phyloP scores from a whole-genome alignment of 257 asterid genomes.

The Agastache rugosa region DNA sequence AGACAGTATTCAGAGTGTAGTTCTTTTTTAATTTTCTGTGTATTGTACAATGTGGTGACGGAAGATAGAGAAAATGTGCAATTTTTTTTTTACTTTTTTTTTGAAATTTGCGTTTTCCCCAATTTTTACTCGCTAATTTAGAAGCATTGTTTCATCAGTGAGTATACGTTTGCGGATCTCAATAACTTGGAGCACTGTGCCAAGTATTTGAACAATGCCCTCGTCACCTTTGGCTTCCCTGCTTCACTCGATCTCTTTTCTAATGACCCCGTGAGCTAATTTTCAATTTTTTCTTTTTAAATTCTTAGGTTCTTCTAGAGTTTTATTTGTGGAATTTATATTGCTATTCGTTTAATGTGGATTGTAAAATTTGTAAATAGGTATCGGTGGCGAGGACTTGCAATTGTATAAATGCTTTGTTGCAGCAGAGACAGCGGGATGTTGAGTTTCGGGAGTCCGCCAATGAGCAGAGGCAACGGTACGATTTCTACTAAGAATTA shows the following conservation, averaged over 20 bases:
- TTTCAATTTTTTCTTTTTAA: neutral
- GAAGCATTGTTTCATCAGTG: slow-evolving; percentile 44
- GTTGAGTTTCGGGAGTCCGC: slow-evolving; percentile 91
- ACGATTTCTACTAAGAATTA: slow-evolving; percentile 16
- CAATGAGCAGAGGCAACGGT: slow-evolving; percentile 96
- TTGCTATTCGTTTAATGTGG: neutral
- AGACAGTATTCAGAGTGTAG: slow-evolving; percentile 9
- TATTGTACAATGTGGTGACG: neutral
- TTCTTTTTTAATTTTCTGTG: slow-evolving; percentile 1
- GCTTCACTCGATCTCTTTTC: slow-evolving; percentile 98
- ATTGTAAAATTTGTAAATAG: slow-evolving; percentile 42
- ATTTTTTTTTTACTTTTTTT: too few species aligned
- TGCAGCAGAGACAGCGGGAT: slow-evolving; percentile 98
- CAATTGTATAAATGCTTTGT: slow-evolving; percentile 82
- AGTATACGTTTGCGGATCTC: slow-evolving; percentile 75
- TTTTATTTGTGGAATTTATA: slow-evolving; percentile 1
- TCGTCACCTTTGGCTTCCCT: slow-evolving; percentile 89
- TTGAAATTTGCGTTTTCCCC: neutral
- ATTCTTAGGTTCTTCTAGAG: neutral
- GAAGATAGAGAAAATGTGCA: neutral
- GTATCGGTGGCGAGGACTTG: slow-evolving; percentile 95
- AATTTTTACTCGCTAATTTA: slow-evolving; percentile 11
- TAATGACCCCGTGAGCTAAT: slow-evolving; percentile 75
- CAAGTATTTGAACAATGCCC: slow-evolving; percentile 91
- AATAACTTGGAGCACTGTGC: slow-evolving; percentile 95